Conservation (phyloP, 768 basidiomycete species). For the Lactarius quietus region DNA sequence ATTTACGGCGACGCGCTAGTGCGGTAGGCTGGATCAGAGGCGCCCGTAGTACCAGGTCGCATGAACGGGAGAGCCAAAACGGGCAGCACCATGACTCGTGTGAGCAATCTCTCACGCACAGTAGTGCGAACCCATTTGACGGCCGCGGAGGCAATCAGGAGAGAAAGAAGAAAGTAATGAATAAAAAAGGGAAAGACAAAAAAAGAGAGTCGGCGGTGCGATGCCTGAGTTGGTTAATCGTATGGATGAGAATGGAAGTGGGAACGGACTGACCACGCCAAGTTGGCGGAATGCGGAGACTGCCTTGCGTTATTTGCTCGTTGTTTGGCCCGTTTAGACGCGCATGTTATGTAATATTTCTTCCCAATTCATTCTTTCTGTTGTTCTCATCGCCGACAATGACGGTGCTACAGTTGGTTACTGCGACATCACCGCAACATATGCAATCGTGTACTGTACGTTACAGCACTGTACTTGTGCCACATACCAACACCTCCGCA, state of each 20-base stretch:
- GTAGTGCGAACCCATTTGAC: neutral
- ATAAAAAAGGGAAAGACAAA: no score
- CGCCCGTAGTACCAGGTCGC: neutral
- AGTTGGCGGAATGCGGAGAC: neutral
- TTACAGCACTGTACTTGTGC: neutral
- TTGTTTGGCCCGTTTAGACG: neutral
- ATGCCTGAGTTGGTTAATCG: neutral
- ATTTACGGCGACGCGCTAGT: constrained; percentile 1
- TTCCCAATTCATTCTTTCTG: no score
- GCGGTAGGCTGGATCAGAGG: neutral
- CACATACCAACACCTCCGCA: neutral
- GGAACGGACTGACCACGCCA: neutral
- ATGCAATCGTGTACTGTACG: neutral
- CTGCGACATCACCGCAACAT: constrained; percentile 1
- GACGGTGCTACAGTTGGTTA: neutral
- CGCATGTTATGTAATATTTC: neutral
- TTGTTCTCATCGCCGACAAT: neutral
- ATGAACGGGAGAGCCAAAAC: neutral
- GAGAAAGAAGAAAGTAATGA: neutral
- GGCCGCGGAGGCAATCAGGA: constrained; percentile 1
- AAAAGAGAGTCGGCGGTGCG: neutral
- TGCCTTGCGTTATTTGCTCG: neutral
- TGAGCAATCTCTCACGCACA: neutral
- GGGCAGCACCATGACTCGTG: neutral
- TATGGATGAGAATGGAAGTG: neutral